Evolutionary conservation across 208 protist genomes (phyloP), one percentile per base, ranked within the genome.

Genomic region (Leishmania amazonensis): DNA sequence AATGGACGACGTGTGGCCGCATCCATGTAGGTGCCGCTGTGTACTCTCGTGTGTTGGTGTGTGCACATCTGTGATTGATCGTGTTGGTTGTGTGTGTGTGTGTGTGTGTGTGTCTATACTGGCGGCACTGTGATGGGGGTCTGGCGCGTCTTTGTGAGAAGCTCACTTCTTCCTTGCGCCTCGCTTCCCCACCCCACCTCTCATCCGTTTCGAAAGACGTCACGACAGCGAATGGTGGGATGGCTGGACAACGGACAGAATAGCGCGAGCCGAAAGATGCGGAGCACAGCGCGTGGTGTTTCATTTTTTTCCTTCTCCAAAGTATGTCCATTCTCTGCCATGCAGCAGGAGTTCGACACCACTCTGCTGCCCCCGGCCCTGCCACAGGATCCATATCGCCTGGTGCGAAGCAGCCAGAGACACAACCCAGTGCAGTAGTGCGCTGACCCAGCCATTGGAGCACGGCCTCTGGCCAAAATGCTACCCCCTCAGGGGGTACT

Each of bases 1-100:
- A 97, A 97, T 72, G 93, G 93, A 0, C 86, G 87, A 38, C 79
- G 83, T n/a, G 87, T 96, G 15, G 84, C 83, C 21, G 93, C 93
- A 9, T 86, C 88, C 15, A 76, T 93, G 83, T 88, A 81, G 68
- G 31, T 31, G 11, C n/a, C 58, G 28, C 24, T 58, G 72, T 57
- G 72, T 31, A 7, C 15, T 8, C 51, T 24, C 51, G 45, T 3
- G 47, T 11, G 42, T 76, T 35, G 11, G 51, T 76, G 28, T 64
- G 73, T n/a, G 71, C 54, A 6, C 21, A 31, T 31, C 8, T 64
- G 19, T n/a, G 24, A 64, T 64, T 64, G 5, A n/a, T 64, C 24
- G 8, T 24, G 6, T 64, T 64, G 19, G 19, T 24, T 64, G 58
- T 35, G 28, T 74, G 68, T 31, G 68, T 72, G 68, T 45, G 64